Percentiles rank a stretch among this genome's conserved stretches.
phyloP scores from a whole-genome alignment of 495 filamentous ascomycete species.

The Aspergillus carlsbadensis region DNA sequence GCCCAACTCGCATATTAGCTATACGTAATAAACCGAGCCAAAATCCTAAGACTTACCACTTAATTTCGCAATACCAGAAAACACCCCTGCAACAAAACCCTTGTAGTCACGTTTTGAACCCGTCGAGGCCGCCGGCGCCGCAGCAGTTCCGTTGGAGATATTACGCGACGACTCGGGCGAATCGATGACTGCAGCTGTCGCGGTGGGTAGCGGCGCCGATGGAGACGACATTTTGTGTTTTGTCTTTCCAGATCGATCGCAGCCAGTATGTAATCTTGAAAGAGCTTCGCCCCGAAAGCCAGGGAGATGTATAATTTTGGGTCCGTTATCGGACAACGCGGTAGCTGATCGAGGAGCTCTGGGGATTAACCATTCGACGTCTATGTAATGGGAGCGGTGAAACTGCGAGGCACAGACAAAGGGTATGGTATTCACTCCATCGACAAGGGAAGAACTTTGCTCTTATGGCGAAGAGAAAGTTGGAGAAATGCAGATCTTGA shows the following conservation, averaged over 20 bases:
- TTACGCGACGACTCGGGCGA: constrained; percentile 10
- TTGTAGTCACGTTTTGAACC: constrained; percentile 61
- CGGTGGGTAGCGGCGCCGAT: constrained; percentile 21
- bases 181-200: constrained; percentile 17
- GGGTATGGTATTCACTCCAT: not conserved
- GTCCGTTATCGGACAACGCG: constrained; percentile 17
- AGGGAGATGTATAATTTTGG: constrained; percentile 9
- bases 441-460: not conserved
- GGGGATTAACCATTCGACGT: not conserved
- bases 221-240: constrained; percentile 33
- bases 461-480: constrained; percentile 2
- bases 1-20: constrained; percentile 15
- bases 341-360: not conserved
- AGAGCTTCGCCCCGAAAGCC: too few species aligned
- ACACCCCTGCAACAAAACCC: constrained; percentile 92
- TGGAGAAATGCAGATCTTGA: constrained; percentile 15
- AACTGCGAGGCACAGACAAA: too few species aligned
- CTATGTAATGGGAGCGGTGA: not conserved
- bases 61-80: constrained; percentile 89
- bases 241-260: too few species aligned
- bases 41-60: constrained; percentile 55
- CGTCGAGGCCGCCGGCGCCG: constrained; percentile 16
- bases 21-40: not conserved
- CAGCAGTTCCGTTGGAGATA: not conserved
- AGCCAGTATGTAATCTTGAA: too few species aligned